Evolutionary conservation across 2,329 filamentous ascomycete genomes (phyloP), one percentile per base, ranked within the genome.

Genomic region (Paracamarosporium sp.): DNA sequence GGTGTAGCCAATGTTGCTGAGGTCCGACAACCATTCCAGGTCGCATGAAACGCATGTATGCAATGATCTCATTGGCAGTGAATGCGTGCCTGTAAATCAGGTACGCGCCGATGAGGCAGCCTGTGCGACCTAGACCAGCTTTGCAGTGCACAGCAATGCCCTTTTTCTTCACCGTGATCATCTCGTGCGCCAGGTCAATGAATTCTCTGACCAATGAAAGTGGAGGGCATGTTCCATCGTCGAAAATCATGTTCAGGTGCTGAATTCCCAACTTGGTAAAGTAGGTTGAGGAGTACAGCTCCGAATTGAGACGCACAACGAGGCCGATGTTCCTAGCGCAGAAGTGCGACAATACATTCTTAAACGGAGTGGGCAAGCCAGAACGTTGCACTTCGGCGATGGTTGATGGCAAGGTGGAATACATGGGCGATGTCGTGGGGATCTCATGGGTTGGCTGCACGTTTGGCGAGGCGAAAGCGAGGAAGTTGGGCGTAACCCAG

Each of bases 181-280:
- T 97, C 74, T 96, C 91, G 73, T 98, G 95, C 1, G 95, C 93
- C 57, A 99, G 84, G 66, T 92, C 92, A 77, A 99, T 94, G 76
- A 99, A 99, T 74, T 93, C 93, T 66, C 92, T 88, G 27, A 99
- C 95, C n/a, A 93, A 89, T 17, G 87, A 87, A 51, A 99, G 82
- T 1, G 92, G 88, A 22, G 95, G 95, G 76, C 95, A 99, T 4
- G 95, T 99, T 63, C 95, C 95, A 69, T 99, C 95, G 71, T 98
- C 95, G 73, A 99, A 99, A 71, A 99, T 98, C 95, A 99, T 99
- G 80, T 99, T 95, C 38, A 98, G 83, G 75, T 99, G 95, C 70
- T 93, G 89, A 72, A 99, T 98, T 28, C 94, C 94, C 51, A 99
- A 83, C 3, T 93, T 92, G 63, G 94, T 95, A 77, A 99, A 99